Conservation (phyloP, 129 eudicot genomes). For the Flaveria sonorensis region DNA sequence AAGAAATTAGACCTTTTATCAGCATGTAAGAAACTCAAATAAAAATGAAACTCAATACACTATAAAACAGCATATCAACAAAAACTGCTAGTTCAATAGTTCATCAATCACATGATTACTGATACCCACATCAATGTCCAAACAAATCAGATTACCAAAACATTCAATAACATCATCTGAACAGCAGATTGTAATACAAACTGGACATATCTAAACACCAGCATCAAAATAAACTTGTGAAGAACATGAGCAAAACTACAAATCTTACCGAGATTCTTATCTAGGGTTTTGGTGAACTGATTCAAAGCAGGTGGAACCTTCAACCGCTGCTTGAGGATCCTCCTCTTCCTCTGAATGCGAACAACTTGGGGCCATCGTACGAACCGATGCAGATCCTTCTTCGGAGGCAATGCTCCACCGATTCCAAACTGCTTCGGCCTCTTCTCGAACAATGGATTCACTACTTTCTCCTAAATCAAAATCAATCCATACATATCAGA, state of each 20-base stretch:
- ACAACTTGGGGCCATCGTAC: conserved; percentile 80
- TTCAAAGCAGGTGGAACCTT: conserved; percentile 19
- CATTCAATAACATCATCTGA: no score
- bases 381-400: conserved; percentile 72
- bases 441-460: conserved; percentile 72
- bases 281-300: conserved; percentile 78
- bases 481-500: not conserved
- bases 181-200: not conserved
- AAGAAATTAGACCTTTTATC: no score
- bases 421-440: conserved; percentile 45
- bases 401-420: conserved; percentile 56
- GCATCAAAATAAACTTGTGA: not conserved
- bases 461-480: conserved; percentile 43
- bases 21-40: no score
- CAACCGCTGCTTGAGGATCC: conserved; percentile 40
- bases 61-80: no score
- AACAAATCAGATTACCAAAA: no score
- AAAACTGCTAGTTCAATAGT: no score
- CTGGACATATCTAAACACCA: not conserved
- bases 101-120: no score
- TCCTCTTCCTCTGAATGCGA: conserved; percentile 74
- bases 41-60: no score
- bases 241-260: not conserved
- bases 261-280: conserved; percentile 65
- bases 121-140: no score